These are phyloP conservation scores for Anaeromyces robustus DNA, from an alignment of 192 early-diverging fungal genomes.

Conservation along the genomic window DNA sequence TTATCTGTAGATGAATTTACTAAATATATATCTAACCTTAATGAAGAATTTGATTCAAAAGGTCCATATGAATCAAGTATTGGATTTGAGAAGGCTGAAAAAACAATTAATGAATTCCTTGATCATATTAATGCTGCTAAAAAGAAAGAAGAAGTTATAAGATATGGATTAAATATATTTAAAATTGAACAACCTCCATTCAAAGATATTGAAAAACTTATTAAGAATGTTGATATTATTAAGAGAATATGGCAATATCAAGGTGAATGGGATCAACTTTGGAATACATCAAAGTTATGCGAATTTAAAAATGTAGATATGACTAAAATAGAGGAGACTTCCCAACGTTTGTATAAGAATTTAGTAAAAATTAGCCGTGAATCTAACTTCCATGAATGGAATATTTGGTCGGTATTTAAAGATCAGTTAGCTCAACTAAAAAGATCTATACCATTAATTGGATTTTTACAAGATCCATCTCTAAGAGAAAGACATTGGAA, in stretches of 20 bases:
- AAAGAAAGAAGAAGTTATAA: slow-evolving; percentile 23
- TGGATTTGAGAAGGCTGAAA: slow-evolving; percentile 34
- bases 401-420: slow-evolving; percentile 24
- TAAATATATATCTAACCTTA: slow-evolving; percentile 16
- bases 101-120: slow-evolving; percentile 26
- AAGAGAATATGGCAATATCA: slow-evolving; percentile 23
- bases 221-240: slow-evolving; percentile 23
- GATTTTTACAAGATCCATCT: background rate
- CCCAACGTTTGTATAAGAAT: slow-evolving; percentile 30
- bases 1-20: slow-evolving; percentile 30
- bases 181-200: slow-evolving; percentile 34
- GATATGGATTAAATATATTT: slow-evolving; percentile 34
- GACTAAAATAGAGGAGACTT: slow-evolving; percentile 29
- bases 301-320: slow-evolving; percentile 30
- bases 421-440: slow-evolving; percentile 34
- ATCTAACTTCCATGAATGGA: slow-evolving; percentile 43
- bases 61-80: slow-evolving; percentile 27
- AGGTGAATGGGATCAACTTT: slow-evolving; percentile 30
- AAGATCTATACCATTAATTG: slow-evolving; percentile 31
- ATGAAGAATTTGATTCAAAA: slow-evolving; percentile 29
- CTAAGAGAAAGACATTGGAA: background rate
- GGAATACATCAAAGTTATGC: slow-evolving; percentile 22
- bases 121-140: slow-evolving; percentile 15
- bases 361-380: slow-evolving; percentile 22
- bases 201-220: slow-evolving; percentile 30